A percentile compares a stretch with the other conserved stretches of the same genome.
Conservation (phyloP, 805 yeast genomes). For the Maudiozyma barnettii region DNA sequence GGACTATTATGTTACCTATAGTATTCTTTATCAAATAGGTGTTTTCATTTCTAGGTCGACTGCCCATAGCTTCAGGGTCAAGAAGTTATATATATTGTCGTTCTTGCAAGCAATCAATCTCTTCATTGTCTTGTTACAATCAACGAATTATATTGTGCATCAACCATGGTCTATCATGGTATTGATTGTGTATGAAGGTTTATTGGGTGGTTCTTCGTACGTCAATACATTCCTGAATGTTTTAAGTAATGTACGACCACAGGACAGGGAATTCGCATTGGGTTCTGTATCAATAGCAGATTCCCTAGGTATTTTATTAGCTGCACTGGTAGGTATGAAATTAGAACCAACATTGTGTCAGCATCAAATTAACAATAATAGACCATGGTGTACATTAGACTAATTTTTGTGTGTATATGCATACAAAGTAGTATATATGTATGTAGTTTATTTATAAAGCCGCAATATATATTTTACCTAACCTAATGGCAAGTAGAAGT, state of each 20-base stretch:
- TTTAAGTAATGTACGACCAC: conserved; percentile 42
- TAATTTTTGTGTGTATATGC: conserved; percentile 8
- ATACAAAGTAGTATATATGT: neutral
- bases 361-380: conserved; percentile 59
- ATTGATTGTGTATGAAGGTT: conserved; percentile 75
- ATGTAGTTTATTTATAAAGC: neutral
- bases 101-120: conserved; percentile 60
- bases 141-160: conserved; percentile 48
- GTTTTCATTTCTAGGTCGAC: conserved; percentile 89
- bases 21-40: conserved; percentile 83
- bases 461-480: neutral
- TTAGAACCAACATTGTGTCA: conserved; percentile 66
- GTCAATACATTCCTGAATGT: conserved; percentile 81
- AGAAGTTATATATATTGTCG: conserved; percentile 51
- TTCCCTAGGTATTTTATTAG: conserved; percentile 72
- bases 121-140: conserved; percentile 48
- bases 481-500: neutral
- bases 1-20: conserved; percentile 86
- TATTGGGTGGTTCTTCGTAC: conserved; percentile 84
- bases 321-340: conserved; percentile 67
- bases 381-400: conserved; percentile 65
- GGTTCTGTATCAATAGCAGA: conserved; percentile 82
- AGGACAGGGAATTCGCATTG: conserved; percentile 65
- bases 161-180: conserved; percentile 52
- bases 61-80: conserved; percentile 51